Base-by-base conservation (phyloP, 108 stramenopile genomes). In the Stephanodiscus triporus region DNA sequence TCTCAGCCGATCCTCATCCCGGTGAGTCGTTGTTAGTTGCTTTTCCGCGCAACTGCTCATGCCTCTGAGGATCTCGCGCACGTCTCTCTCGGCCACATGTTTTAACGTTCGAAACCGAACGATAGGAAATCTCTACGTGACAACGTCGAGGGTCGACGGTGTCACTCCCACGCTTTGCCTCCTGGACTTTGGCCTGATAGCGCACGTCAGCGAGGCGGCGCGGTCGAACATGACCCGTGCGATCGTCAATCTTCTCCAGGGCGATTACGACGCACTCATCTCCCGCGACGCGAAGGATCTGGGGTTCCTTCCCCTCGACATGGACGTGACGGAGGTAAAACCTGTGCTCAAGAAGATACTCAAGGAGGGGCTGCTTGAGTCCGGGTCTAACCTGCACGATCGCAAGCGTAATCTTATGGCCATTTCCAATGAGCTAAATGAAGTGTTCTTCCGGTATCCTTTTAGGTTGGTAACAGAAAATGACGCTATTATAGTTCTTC, bases 111-210 rank as follows among this genome's bases (percentile, higher is more conserved):
- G 87, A 14, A 22, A 9, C 16, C 1, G 5, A 59, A 10, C 16
- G 30, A 54, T 11, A 53, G 76, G 89, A 26, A 95, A 92, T 58
- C 58, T 95, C 0, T 78, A 88, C 27, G 88, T 90, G 23, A 92
- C 91, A 22, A 77, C 67, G 27, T 61, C 78, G 6, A 37, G 77
- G 14, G 75, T 80, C 59, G 85, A 86, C 0, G 76, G 51, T 4
- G 80, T 63, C 11, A 72, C 38, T 29, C 76, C 80, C n/a, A 76
- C 63, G 2, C 65, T 96, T 5, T 88, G 86, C 60, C 77, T 97
- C 37, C 62, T 97, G 8, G 96, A 97, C 68, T 97, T 94, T 82
- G 96, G 96, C 14, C 79, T 97, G 54, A 86, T 89, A 54, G 84
- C 91, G 0, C 81, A 92, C 43, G 85, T 97, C 19, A 81, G 87